These are phyloP conservation scores for Myxozyma neglecta DNA, from an alignment of 805 yeast species.

Conservation along the genomic window DNA sequence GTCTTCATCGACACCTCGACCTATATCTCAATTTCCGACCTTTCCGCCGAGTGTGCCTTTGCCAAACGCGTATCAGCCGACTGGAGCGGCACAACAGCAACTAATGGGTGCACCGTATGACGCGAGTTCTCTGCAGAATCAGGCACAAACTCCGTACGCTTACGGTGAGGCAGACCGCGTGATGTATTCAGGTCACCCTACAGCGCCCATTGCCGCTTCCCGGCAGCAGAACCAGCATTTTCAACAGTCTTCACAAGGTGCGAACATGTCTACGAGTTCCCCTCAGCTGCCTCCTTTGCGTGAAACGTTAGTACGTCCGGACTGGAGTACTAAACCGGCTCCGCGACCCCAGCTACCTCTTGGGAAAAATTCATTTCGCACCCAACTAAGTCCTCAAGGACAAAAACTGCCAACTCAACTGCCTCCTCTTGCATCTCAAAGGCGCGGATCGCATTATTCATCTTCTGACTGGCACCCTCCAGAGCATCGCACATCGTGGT, in stretches of 20 bases:
- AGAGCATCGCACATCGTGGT: slow-evolving; percentile 1
- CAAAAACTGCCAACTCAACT: slow-evolving; percentile 1
- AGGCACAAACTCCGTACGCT: no score
- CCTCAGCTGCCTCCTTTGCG: slow-evolving; percentile 8
- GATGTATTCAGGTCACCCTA: no score
- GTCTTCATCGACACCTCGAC: not conserved
- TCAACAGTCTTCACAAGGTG: not conserved
- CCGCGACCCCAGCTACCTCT: slow-evolving; percentile 10
- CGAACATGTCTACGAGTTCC: not conserved
- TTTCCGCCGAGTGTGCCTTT: not conserved
- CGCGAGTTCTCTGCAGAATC: not conserved
- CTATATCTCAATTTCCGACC: not conserved
- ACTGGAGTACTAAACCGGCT: not conserved
- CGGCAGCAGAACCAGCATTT: not conserved
- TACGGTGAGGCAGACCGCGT: no score
- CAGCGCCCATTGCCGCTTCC: not conserved
- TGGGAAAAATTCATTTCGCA: not conserved
- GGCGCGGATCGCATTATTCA: not conserved
- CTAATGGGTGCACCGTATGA: not conserved
- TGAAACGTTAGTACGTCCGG: not conserved
- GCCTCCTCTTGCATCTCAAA: not conserved
- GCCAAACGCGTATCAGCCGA: no score
- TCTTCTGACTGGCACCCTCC: not conserved
- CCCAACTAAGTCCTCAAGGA: not conserved
- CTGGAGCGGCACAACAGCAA: not conserved